phyloP scores from a whole-genome alignment of 495 filamentous ascomycete species.

The Aspergillus kassunensis region DNA sequence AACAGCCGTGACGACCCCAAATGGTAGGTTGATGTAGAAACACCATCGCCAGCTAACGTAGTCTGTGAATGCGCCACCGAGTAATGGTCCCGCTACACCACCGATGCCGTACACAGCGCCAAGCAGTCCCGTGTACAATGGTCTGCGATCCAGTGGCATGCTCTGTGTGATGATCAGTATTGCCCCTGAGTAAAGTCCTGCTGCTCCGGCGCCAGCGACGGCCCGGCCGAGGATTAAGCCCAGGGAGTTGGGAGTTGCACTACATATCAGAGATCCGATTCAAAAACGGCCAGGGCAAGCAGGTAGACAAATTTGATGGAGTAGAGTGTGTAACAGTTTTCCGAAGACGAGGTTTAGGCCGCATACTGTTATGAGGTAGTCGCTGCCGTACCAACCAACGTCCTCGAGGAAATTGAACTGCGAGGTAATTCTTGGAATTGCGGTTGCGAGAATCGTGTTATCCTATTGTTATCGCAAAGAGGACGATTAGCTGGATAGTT shows the following conservation, averaged over 20 bases:
- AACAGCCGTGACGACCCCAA: constrained; percentile 48
- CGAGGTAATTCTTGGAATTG: constrained; percentile 20
- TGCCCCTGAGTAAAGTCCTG: constrained; percentile 40
- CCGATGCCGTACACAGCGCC: constrained; percentile 34
- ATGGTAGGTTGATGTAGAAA: constrained; percentile 54
- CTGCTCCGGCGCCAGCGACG: constrained; percentile 40
- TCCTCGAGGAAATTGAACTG: constrained; percentile 52
- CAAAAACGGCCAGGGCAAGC: constrained; percentile 54
- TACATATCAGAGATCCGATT: constrained; percentile 68
- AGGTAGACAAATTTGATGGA: constrained; percentile 56
- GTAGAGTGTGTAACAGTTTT: constrained; percentile 63
- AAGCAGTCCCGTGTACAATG: not conserved
- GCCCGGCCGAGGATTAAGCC: constrained; percentile 60
- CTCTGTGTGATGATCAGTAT: constrained; percentile 43
- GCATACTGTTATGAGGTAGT: constrained; percentile 47
- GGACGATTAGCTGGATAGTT: no score
- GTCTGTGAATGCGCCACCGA: constrained; percentile 48
- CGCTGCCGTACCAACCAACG: constrained; percentile 49
- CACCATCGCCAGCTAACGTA: constrained; percentile 51
- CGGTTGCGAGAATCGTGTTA: constrained; percentile 5
- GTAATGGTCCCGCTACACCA: not conserved
- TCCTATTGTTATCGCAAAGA: no score
- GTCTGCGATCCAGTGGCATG: not conserved
- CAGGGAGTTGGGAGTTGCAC: constrained; percentile 59
- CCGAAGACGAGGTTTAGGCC: constrained; percentile 50